A percentile compares a stretch with the other conserved stretches of the same genome.
Evolutionary conservation across 371 early-diverging fungal genomes (phyloP).

Genomic region (Mortierella sp.): DNA sequence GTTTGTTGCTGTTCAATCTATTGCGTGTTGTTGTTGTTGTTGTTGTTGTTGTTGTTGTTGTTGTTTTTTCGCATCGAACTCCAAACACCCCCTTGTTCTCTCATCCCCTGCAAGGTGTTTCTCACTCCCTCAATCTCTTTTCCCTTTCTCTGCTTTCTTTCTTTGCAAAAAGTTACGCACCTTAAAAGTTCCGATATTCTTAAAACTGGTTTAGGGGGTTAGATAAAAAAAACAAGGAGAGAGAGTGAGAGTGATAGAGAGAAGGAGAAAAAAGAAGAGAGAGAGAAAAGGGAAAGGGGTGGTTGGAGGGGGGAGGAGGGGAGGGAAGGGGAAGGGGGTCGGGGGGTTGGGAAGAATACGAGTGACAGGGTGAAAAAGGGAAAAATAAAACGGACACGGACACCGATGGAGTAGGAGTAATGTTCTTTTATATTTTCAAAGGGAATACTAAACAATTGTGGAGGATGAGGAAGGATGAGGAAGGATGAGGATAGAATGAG

Average conservation of each 20-base stretch:
- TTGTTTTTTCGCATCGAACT: not conserved
- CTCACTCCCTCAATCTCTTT: not conserved
- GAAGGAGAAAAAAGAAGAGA: not conserved
- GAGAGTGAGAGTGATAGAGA: not conserved
- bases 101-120: not conserved
- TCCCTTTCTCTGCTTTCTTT: not conserved
- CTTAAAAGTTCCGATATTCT: constrained; percentile 10
- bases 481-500: not conserved
- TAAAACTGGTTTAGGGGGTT: constrained; percentile 12
- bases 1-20: not conserved
- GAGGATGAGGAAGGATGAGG: too few relatives aligned
- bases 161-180: not conserved
- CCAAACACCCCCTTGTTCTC: constrained; percentile 10
- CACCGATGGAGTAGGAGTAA: not conserved
- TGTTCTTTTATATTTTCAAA: not conserved
- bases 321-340: not conserved
- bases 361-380: not conserved
- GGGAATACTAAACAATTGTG: not conserved
- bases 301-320: not conserved
- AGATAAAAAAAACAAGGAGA: not conserved
- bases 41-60: not conserved
- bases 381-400: not conserved
- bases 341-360: not conserved
- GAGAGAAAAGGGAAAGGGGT: not conserved
- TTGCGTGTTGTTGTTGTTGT: too few relatives aligned